Base-by-base conservation (phyloP, 2,329 filamentous ascomycete species). In the Colletotrichum nymphaeae region DNA sequence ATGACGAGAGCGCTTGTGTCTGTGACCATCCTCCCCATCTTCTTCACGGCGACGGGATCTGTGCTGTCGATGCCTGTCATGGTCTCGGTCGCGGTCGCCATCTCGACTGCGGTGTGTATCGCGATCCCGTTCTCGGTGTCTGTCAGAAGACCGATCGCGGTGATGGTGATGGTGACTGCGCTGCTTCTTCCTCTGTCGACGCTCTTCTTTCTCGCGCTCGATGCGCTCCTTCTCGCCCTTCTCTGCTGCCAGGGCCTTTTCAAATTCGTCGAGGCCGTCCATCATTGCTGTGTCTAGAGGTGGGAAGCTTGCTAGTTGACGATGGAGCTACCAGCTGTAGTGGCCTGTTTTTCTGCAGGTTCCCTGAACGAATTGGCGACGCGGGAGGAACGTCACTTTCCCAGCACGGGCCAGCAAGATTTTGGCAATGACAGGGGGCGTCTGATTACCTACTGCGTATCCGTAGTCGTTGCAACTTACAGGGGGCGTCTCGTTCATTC, bases 191-290 rank as follows among this genome's bases (percentile, higher is more conserved):
- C 81, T 81, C 69, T 84, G 82, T 72, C 83, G 83, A 56, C 84
- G 84, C 49, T 84, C 83, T 32, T 86, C 87, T 57, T 85, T 83
- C 52, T 85, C 81, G 56, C 84, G 82, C 73, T 88, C 87, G 52
- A 80, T 80, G 6, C 83, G 83, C 56, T 90, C 87, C 67, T 88
- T 86, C 59, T 86, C 83, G 0, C 85, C 84, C 79, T 91, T 93
- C 76, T 90, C 91, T 57, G 91, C 88, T 1, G 92, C 93, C 14
- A 97, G 87, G 30, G 91, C 86, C 80, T 92, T 94, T 81, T 97
- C 95, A 73, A 97, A 97, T 71, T 95, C 94, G 62, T 88, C 88
- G 11, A 90, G 83, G n/a, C 87, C 84, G 75, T 88, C 86, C 88
- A 89, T 90, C 30, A 22, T 73, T 70, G 46, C 26, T 59, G 30